phyloP scores from a whole-genome alignment of 495 filamentous ascomycete genomes.

The Lophiostoma macrostomum region DNA sequence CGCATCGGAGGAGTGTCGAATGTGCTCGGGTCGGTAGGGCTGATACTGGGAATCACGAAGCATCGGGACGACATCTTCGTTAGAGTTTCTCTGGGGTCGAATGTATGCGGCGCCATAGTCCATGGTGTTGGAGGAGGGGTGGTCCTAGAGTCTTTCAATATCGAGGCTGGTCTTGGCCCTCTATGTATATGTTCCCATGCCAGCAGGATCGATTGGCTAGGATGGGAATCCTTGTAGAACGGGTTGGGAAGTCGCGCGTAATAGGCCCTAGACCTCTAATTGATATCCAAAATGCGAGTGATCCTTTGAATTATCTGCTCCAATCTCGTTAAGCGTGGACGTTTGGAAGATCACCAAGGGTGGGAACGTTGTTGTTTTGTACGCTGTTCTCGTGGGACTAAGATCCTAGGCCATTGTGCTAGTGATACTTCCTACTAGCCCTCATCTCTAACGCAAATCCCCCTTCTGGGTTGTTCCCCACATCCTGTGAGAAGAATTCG shows the following conservation, averaged over 20 bases:
- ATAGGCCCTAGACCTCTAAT: not conserved
- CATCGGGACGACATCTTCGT: conserved; percentile 17
- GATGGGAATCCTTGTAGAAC: not conserved
- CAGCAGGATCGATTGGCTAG: not conserved
- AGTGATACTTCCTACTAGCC: no score
- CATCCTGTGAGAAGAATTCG: no score
- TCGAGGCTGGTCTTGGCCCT: no score
- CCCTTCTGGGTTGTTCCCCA: no score
- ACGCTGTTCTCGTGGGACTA: no score
- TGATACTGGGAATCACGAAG: conserved; percentile 19
- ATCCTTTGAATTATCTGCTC: no score
- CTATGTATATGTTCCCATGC: not conserved
- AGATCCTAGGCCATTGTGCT: no score
- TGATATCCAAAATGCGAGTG: no score
- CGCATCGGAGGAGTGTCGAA: conserved; percentile 2
- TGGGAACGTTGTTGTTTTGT: no score
- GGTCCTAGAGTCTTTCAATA: not conserved
- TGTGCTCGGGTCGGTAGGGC: conserved; percentile 10
- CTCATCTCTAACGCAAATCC: no score
- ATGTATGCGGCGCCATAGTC: conserved; percentile 20
- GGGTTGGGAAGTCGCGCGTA: not conserved
- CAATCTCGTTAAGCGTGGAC: no score
- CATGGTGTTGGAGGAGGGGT: not conserved
- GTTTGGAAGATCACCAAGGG: no score
- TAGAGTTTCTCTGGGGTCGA: not conserved